phyloP scores from a whole-genome alignment of 2,329 filamentous ascomycete species.

The Colletotrichum euphorbiae region DNA sequence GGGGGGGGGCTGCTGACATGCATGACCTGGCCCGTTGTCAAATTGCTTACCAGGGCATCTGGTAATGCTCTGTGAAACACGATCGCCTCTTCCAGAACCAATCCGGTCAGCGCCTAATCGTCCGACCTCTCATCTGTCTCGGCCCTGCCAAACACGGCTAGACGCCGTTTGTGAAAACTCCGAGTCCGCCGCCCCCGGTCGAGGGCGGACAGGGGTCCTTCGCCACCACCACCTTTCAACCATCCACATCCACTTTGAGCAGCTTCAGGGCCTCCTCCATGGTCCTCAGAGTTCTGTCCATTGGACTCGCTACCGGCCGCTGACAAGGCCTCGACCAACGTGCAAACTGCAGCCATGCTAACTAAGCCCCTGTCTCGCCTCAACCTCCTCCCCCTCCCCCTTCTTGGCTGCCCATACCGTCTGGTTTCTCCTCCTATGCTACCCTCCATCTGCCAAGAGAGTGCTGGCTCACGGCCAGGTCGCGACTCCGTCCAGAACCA shows the following conservation, averaged over 20 bases:
- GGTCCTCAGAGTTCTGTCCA: neutral
- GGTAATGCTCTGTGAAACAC: constrained; percentile 35
- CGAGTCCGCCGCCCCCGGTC: constrained; percentile 8
- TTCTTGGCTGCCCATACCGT: neutral
- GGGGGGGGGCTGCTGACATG: neutral
- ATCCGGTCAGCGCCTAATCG: constrained; percentile 32
- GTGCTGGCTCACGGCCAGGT: constrained; percentile 30
- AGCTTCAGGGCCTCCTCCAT: constrained; percentile 1
- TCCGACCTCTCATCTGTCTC: constrained; percentile 34
- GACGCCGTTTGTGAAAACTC: constrained; percentile 28
- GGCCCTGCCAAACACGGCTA: constrained; percentile 38
- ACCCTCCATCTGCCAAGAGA: constrained; percentile 31
- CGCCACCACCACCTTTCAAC: constrained; percentile 1
- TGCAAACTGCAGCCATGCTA: constrained; percentile 13
- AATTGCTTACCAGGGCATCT: constrained; percentile 32
- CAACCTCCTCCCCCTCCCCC: neutral
- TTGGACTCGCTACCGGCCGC: constrained; percentile 24
- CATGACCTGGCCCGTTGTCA: constrained; percentile 11
- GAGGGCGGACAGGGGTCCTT: constrained; percentile 1
- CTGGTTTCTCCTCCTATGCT: constrained; percentile 5
- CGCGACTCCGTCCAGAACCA: constrained; percentile 35
- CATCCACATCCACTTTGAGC: constrained; percentile 12
- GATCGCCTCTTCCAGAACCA: constrained; percentile 22
- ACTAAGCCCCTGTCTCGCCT: constrained; percentile 2
- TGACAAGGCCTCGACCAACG: constrained; percentile 30